Evolutionary conservation across 1,139 yeast species (phyloP).

Genomic region (Taphrina pruni): DNA sequence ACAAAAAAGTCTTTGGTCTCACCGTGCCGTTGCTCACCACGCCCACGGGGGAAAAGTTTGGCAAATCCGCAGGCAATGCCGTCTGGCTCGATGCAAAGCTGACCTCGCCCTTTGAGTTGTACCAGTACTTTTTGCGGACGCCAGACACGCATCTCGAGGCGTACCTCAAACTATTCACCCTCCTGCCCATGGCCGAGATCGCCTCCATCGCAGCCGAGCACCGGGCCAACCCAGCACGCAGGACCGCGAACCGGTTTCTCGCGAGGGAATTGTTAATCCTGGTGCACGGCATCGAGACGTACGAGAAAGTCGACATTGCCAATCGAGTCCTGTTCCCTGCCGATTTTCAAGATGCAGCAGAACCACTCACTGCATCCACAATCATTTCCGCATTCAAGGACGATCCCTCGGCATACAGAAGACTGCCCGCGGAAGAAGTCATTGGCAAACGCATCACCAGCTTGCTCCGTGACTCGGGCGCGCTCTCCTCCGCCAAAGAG

Average conservation of each 20-base stretch:
- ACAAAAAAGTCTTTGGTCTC: slow-evolving; percentile 61
- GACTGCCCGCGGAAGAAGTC: slow-evolving; percentile 54
- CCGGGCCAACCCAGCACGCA: slow-evolving; percentile 61
- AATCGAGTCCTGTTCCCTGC: slow-evolving; percentile 71
- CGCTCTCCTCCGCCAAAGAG: slow-evolving; percentile 56
- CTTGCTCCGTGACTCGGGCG: slow-evolving; percentile 21
- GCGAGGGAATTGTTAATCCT: slow-evolving; percentile 87
- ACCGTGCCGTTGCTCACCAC: slow-evolving; percentile 92
- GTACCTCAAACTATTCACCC: slow-evolving; percentile 76
- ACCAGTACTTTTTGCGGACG: slow-evolving; percentile 77
- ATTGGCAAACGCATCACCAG: slow-evolving; percentile 52
- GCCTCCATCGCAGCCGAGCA: slow-evolving; percentile 62
- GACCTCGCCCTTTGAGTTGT: slow-evolving; percentile 81
- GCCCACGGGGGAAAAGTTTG: slow-evolving; percentile 89
- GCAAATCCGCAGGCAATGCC: slow-evolving; percentile 97
- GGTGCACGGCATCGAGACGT: slow-evolving; percentile 81
- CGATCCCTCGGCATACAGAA: slow-evolving; percentile 63
- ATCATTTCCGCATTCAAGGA: slow-evolving; percentile 64
- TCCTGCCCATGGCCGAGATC: slow-evolving; percentile 69
- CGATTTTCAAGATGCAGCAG: slow-evolving; percentile 57
- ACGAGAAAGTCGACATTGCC: slow-evolving; percentile 67
- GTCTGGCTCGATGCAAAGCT: slow-evolving; percentile 75
- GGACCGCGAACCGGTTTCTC: slow-evolving; percentile 74
- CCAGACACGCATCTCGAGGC: slow-evolving; percentile 77
- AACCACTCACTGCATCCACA: slow-evolving; percentile 57